phyloP scores from a whole-genome alignment of 768 basidiomycete genomes.

The Mycena pura region DNA sequence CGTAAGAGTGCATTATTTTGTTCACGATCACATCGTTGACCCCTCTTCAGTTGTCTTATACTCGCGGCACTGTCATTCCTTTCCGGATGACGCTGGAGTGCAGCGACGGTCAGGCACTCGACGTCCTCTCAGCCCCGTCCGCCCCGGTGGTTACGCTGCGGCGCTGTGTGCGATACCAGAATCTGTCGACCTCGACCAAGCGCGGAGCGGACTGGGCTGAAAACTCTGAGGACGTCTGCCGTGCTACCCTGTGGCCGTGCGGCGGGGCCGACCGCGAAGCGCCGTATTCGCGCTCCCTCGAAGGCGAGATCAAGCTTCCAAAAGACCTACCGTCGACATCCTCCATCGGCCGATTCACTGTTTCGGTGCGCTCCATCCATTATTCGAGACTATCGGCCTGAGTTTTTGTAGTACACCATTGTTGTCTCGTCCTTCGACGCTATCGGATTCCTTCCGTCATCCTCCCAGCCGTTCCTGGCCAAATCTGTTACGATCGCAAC shows the following conservation, averaged over 20 bases:
- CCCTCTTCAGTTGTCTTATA: slow-evolving; percentile 48
- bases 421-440: slow-evolving; percentile 54
- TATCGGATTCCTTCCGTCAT: slow-evolving; percentile 42
- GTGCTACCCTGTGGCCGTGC: slow-evolving; percentile 58
- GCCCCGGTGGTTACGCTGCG: slow-evolving; percentile 42
- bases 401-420: slow-evolving; percentile 50
- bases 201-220: slow-evolving; percentile 54
- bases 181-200: slow-evolving; percentile 41
- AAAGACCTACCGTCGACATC: slow-evolving; percentile 60
- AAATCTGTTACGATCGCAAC: slow-evolving; percentile 62
- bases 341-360: slow-evolving; percentile 57
- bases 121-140: slow-evolving; percentile 49
- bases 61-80: slow-evolving; percentile 56
- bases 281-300: slow-evolving; percentile 47
- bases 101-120: slow-evolving; percentile 44
- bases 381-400: background rate
- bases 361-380: slow-evolving; percentile 48
- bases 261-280: slow-evolving; percentile 31
- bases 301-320: slow-evolving; percentile 58
- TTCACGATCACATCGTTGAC: background rate
- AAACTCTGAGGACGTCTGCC: slow-evolving; percentile 48
- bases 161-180: slow-evolving; percentile 35
- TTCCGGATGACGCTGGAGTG: slow-evolving; percentile 51
- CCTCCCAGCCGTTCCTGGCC: slow-evolving; percentile 46
- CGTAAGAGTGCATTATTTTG: slow-evolving; percentile 33